Base-by-base conservation (phyloP, 2,329 filamentous ascomycete species). In the Fusarium luffae region DNA sequence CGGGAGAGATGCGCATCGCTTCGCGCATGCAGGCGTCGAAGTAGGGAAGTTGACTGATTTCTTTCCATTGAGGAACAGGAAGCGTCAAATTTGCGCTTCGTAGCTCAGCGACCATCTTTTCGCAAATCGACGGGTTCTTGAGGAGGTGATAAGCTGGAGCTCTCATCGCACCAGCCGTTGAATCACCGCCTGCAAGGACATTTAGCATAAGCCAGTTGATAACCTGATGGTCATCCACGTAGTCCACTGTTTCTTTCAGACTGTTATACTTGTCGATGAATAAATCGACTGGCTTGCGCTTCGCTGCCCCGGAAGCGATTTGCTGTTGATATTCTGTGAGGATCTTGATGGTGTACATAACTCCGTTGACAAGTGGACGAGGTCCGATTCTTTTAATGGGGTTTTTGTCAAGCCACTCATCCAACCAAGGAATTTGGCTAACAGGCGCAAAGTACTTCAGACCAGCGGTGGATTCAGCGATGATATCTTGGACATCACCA, bases 341-440 rank as follows among this genome's bases (percentile, higher is more conserved):
- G 9, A 71, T 70, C 43, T 71, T 71, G 55, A 71, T 18, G 2
- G 68, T 71, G 28, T 70, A 71, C 2, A 71, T 30, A 1, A 52
- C 48, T 1, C 59, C 69, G 5, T 63, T 66, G 5, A 61, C 71
- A 2, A 48, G 63, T 21, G 46, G 71, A 0, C 68, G 69, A 1
- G 63, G 63, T 0, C 62, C 60, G 3, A 72, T 48, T 1, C 60
- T 42, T 40, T 46, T 62, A 2, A 74, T 27, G 2, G 71, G 71
- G 11, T 73, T 73, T 40, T 73, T 73, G 37, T 73, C 71, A 2
- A 74, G 5, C 69, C 71, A 74, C 30, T 63, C 56, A 9, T 74
- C 71, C 2, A 74, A 37, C 71, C 71, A 73, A 6, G 71, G 71
- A 3, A 72, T 61, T 28, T 73, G 71, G 10, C 71, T 73, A 2